phyloP scores from a whole-genome alignment of 1,139 yeast genomes.

The Debaryomycetaceae sp. region DNA sequence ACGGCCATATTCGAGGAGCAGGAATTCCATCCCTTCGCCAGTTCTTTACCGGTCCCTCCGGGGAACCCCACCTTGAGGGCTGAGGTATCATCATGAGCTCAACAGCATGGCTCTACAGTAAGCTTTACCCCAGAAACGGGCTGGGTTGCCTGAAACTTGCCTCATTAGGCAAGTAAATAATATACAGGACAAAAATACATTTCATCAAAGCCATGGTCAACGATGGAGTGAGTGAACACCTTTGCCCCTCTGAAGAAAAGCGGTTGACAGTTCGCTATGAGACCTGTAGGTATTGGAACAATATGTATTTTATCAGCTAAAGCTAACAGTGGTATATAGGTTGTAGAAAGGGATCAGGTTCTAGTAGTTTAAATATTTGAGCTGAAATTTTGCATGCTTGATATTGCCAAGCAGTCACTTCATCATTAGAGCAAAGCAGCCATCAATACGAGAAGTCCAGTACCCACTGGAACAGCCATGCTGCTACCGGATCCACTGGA shows the following conservation, averaged over 20 bases:
- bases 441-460: constrained; percentile 33
- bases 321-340: background rate
- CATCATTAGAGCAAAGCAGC: constrained; percentile 28
- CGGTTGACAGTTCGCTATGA: background rate
- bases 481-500: constrained; percentile 13
- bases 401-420: background rate
- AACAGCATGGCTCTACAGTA: too few species aligned
- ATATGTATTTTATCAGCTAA: background rate
- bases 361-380: background rate
- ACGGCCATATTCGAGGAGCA: too few species aligned
- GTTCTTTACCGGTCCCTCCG: too few species aligned
- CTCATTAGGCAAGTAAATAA: background rate
- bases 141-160: background rate
- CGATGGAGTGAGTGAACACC: background rate
- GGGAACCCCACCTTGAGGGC: too few species aligned
- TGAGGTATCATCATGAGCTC: too few species aligned
- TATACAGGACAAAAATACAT: background rate
- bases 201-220: too few species aligned
- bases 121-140: background rate
- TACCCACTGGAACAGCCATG: constrained; percentile 30
- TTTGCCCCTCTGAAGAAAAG: background rate
- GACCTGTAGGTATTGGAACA: background rate
- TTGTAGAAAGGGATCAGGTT: background rate
- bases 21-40: too few species aligned
- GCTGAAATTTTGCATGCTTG: background rate